Base-by-base conservation (phyloP, 2,329 filamentous ascomycete species). In the Cryphonectria naterciae region DNA sequence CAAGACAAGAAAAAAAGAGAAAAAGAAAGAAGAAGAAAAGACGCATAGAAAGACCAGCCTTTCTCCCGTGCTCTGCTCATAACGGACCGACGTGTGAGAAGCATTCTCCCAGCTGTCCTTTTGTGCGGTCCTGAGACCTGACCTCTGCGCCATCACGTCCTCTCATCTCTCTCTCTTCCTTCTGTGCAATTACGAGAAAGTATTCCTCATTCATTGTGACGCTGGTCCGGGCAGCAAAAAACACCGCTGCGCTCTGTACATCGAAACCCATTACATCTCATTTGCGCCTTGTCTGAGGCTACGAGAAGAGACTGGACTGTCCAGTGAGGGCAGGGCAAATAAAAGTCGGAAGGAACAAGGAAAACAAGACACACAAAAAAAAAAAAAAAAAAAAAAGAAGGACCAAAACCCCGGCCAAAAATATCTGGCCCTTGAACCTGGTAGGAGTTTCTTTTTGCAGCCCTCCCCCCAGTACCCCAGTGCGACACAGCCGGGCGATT, bases 401-500 rank as follows among this genome's bases (percentile, higher is more conserved):
- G 60, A 41, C 49, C 35, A 64, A 66, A 64, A 66, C 66, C 69
- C 66, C 15, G 66, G 69, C 64, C 66, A 69, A 71, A 67, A 69
- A 73, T 69, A 71, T 64, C 71, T 60, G 56, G 66, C 66, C 68
- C 67, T 71, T 46, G 60, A 68, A 43, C 68, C 69, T 68, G 65
- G 69, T 61, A 63, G 35, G 58, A 63, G 66, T 70, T 66, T 39
- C 37, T 25, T 28, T 19, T 73, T 71, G 69, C 71, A 73, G 71
- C 71, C 65, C 65, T n/a, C 43, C 41, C 58, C 68, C 65, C 52
- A 58, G 25, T 28, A 65, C 62, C 37, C 58, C 69, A 54, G 71
- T 71, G 69, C 66, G 67, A 73, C 71, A 71, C 66, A 65, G 71
- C 69, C 71, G 66, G 41, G 25, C 63, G 43, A 68, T 67, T 73